Percentiles rank a stretch among this genome's conserved stretches.
These are phyloP conservation scores for Wickerhamia fluorescens DNA, from an alignment of 805 yeast genomes.

Conservation along the genomic window DNA sequence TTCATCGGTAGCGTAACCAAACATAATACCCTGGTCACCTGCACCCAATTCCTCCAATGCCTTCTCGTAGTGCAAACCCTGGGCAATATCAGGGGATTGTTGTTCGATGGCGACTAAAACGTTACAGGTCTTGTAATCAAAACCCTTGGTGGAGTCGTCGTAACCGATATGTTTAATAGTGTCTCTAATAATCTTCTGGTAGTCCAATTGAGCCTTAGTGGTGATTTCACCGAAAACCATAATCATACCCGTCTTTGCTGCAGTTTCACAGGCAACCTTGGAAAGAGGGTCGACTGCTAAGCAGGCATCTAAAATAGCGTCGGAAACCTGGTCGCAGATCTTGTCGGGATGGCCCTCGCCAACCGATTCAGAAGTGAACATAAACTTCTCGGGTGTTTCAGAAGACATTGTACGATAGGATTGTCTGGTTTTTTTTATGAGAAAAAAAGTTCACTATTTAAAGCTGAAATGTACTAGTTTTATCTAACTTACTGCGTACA, in stretches of 20 bases:
- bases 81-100: constrained; percentile 98
- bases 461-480: too few relatives aligned
- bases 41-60: constrained; percentile 97
- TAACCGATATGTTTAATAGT: constrained; percentile 98
- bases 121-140: constrained; percentile 98
- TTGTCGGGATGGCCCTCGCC: constrained; percentile 95
- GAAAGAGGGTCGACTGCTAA: constrained; percentile 92
- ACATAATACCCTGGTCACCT: constrained; percentile 99
- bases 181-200: constrained; percentile 96
- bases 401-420: constrained; percentile 5
- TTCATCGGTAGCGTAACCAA: constrained; percentile 98
- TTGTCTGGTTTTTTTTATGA: not conserved
- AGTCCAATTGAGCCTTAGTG: constrained; percentile 91
- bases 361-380: constrained; percentile 81
- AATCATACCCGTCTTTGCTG: constrained; percentile 98
- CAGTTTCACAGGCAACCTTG: constrained; percentile 99
- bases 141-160: constrained; percentile 93
- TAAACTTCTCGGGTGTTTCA: constrained; percentile 36
- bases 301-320: constrained; percentile 97
- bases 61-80: constrained; percentile 96
- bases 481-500: too few relatives aligned
- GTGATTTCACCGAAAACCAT: constrained; percentile 99
- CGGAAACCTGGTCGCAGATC: constrained; percentile 98
- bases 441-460: too few relatives aligned
- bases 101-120: constrained; percentile 98